phyloP scores from a whole-genome alignment of 164 flowering plant species.

The Dillenia turbinata region DNA sequence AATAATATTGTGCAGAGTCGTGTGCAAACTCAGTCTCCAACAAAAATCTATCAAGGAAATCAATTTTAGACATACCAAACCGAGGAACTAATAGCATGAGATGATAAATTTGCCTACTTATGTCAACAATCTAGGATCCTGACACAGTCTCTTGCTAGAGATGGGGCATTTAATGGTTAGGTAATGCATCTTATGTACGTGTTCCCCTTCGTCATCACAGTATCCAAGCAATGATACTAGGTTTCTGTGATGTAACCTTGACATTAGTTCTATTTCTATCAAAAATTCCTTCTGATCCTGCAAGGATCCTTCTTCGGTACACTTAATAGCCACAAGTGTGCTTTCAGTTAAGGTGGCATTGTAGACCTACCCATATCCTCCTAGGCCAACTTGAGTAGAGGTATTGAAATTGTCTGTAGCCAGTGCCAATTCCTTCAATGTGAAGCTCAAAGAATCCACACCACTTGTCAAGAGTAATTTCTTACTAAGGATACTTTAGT shows the following conservation, averaged over 20 bases:
- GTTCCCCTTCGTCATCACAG: slow-evolving; percentile 72
- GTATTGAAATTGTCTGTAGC: slow-evolving; percentile 53
- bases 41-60: too few species aligned
- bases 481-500: background rate
- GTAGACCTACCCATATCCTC: slow-evolving; percentile 83
- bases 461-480: background rate
- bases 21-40: too few species aligned
- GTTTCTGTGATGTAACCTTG: slow-evolving; percentile 76
- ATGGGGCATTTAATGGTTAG: background rate
- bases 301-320: slow-evolving; percentile 66
- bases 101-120: too few species aligned
- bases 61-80: too few species aligned
- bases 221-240: slow-evolving; percentile 69
- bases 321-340: slow-evolving; percentile 64
- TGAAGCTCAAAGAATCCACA: slow-evolving; percentile 27
- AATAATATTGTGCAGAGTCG: too few species aligned
- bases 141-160: too few species aligned
- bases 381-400: slow-evolving; percentile 56
- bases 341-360: slow-evolving; percentile 50
- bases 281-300: slow-evolving; percentile 73
- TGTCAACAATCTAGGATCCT: too few species aligned
- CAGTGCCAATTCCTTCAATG: slow-evolving; percentile 44
- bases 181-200: slow-evolving; percentile 32
- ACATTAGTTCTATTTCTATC: slow-evolving; percentile 70
- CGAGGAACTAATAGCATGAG: too few species aligned